Percentiles rank a stretch among this genome's conserved stretches.
These are phyloP conservation scores for Tuber melanosporum DNA, from an alignment of 495 filamentous ascomycete genomes.

Conservation along the genomic window DNA sequence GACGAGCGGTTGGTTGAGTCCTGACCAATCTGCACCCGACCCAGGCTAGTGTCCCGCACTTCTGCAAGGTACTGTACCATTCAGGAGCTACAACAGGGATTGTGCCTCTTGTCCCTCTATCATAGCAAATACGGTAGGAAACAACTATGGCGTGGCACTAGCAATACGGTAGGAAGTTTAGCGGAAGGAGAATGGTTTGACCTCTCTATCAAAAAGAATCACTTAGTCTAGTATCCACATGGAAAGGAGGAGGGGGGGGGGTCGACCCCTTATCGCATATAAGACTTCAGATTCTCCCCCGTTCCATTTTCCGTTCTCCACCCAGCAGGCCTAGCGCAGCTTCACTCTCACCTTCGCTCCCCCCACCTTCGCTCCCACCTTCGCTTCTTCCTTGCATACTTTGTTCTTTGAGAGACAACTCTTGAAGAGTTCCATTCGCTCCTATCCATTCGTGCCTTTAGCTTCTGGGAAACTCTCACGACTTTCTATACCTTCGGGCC, in stretches of 20 bases:
- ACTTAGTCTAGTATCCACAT: neutral
- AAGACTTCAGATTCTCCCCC: neutral
- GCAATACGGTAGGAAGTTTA: neutral
- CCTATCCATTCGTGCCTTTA: slow-evolving; percentile 12
- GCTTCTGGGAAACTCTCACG: slow-evolving; percentile 18
- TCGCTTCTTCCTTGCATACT: neutral
- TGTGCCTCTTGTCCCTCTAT: neutral
- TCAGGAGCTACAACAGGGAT: neutral
- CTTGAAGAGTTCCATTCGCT: slow-evolving; percentile 24
- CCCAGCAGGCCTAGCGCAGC: slow-evolving; percentile 13
- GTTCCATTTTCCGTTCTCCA: slow-evolving; percentile 12
- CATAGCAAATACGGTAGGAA: neutral
- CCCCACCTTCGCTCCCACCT: slow-evolving; percentile 7
- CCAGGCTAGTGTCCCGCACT: neutral
- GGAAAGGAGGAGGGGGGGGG: neutral
- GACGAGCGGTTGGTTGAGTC: neutral
- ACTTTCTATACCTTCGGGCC: slow-evolving; percentile 5
- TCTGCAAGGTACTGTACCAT: slow-evolving; percentile 1
- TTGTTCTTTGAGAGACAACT: slow-evolving; percentile 20
- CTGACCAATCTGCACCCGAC: neutral
- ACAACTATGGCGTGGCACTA: neutral
- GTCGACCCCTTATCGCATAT: neutral
- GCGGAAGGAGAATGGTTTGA: neutral
- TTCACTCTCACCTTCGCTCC: slow-evolving; percentile 8
- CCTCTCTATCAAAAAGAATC: neutral